Evolutionary conservation across 352 stramenopile species (phyloP).

Genomic region (Globisporangium sylvaticum): DNA sequence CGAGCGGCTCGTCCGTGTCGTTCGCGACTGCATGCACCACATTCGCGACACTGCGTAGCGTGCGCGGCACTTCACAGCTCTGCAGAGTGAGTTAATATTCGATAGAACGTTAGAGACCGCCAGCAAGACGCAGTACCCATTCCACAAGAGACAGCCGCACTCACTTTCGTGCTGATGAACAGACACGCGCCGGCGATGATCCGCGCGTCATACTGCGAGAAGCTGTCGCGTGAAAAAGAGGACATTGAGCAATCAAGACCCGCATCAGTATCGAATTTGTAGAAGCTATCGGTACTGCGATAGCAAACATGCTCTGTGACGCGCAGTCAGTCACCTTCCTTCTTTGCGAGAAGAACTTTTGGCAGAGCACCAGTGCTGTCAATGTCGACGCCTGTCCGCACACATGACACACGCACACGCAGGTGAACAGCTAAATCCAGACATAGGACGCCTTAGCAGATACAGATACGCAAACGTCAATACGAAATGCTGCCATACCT

Average conservation of each 20-base stretch:
- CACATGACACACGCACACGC: not conserved
- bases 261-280: too few relatives aligned
- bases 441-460: not conserved
- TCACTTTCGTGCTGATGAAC: conserved; percentile 20
- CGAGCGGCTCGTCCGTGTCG: conserved; percentile 24
- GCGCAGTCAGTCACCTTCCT: conserved; percentile 18
- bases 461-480: not conserved
- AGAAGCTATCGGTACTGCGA: too few relatives aligned
- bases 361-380: conserved; percentile 17
- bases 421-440: not conserved
- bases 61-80: conserved; percentile 43
- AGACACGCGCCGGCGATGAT: conserved; percentile 18
- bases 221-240: conserved; percentile 5
- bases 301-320: not conserved
- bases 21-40: conserved; percentile 36
- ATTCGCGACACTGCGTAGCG: conserved; percentile 48
- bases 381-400: conserved; percentile 13
- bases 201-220: conserved; percentile 16
- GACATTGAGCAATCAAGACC: too few relatives aligned
- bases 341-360: conserved; percentile 17
- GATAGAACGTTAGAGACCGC: too few relatives aligned
- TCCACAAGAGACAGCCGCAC: not conserved
- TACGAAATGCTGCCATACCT: not conserved
- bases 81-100: conserved; percentile 10
- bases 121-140: not conserved